These are phyloP conservation scores for Cudoniella acicularis DNA, from an alignment of 495 filamentous ascomycete species.

Conservation along the genomic window DNA sequence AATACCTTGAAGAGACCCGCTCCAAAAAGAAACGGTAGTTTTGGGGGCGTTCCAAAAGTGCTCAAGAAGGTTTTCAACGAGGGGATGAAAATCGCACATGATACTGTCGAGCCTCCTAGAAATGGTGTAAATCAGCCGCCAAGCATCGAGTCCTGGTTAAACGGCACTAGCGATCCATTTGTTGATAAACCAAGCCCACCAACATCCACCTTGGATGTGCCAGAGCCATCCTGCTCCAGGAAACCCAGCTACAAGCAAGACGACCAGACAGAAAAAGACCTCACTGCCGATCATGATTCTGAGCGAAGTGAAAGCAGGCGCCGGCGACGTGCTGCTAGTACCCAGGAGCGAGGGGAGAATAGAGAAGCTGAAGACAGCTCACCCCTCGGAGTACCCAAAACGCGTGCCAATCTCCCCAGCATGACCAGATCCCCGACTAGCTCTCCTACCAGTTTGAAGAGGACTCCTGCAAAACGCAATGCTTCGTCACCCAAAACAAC, in stretches of 20 bases:
- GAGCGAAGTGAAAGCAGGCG: neutral
- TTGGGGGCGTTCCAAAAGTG: constrained; percentile 42
- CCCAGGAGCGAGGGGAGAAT: neutral
- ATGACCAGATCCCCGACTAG: constrained; percentile 16
- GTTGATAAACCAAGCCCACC: constrained; percentile 48
- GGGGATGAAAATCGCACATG: constrained; percentile 51
- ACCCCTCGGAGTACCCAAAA: neutral
- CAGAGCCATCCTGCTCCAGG: constrained; percentile 1
- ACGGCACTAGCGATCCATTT: constrained; percentile 69
- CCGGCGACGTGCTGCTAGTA: neutral
- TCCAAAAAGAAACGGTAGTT: constrained; percentile 22
- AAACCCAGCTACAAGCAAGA: constrained; percentile 11
- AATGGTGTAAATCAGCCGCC: constrained; percentile 44
- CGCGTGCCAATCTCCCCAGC: constrained; percentile 17
- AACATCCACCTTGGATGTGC: constrained; percentile 15
- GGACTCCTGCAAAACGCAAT: constrained; percentile 44
- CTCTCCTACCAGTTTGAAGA: constrained; percentile 36
- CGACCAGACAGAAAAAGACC: constrained; percentile 8
- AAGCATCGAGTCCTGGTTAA: constrained; percentile 75
- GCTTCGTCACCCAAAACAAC: constrained; percentile 35
- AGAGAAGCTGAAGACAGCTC: neutral
- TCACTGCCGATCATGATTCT: constrained; percentile 3
- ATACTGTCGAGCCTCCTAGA: constrained; percentile 47
- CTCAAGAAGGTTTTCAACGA: constrained; percentile 52
- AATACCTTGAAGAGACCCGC: constrained; percentile 21